Evolutionary conservation across 2,329 filamentous ascomycete species (phyloP), one percentile per base, ranked within the genome.

Genomic region (Nemania sp.): DNA sequence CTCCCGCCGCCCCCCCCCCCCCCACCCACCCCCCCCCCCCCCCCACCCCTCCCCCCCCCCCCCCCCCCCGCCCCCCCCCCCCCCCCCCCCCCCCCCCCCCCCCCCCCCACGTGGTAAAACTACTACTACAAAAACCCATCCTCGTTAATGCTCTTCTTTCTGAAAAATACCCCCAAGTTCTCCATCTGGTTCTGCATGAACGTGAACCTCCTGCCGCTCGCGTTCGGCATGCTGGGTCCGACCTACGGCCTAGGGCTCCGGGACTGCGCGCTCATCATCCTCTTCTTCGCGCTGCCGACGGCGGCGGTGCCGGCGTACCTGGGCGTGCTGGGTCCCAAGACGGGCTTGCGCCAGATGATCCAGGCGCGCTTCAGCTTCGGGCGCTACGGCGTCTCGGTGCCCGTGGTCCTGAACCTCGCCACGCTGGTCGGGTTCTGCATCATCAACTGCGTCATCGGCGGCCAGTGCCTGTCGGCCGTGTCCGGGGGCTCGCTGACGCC

Each of bases 321-420:
- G 86, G 80, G 80, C 43, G 86, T 82, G 0, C 73, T 87, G 52
- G 85, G 86, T 0, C 83, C 86, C 3, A 83, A 82, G 72, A 87
- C 85, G 10, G 87, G 86, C 43, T 82, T 89, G 80, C 79, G 87
- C n/a, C 86, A 88, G 72, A 86, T 89, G 80, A 81, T 89, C 5
- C 85, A 87, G 66, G 85, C 86, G 2, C 78, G 87, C 32, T 89
- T 83, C 72, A 83, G 81, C 49, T 89, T 87, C 69, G 85, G 84
- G 21, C 35, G 56, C 42, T 87, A 86, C 68, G 74, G 84, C 18
- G 82, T 87, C 35, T 83, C 81, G 0, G 70, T 89, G n/a, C 81
- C 85, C 1, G 82, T 87, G 2, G 69, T 88, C 10, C 76, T 89
- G 60, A 89, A 89, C 67, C 76, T 89, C 21, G 85, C 84, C 13